A percentile compares a stretch with the other conserved stretches of the same genome.
These are phyloP conservation scores for Sanghuangporus weigelae DNA, from an alignment of 1,284 basidiomycete genomes.

Conservation along the genomic window DNA sequence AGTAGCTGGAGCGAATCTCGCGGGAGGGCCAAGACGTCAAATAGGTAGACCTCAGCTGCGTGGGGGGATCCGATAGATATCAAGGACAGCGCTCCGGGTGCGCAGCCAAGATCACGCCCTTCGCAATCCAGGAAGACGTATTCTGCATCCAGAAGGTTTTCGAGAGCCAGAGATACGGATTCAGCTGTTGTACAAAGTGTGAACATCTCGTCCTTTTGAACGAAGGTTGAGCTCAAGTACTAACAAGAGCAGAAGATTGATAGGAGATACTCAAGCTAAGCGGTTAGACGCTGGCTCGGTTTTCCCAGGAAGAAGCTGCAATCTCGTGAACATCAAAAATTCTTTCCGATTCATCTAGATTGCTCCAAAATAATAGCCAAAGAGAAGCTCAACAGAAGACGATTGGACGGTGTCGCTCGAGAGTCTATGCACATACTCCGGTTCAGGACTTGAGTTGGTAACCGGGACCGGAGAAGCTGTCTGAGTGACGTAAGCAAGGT, in stretches of 20 bases:
- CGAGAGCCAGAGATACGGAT: constrained; percentile 5
- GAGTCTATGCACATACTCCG: too few species aligned
- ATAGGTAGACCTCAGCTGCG: constrained; percentile 35
- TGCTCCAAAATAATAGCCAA: too few species aligned
- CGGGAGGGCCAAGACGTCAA: constrained; percentile 34
- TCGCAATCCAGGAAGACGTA: constrained; percentile 33
- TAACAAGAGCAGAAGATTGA: too few species aligned
- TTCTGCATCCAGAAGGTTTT: constrained; percentile 23
- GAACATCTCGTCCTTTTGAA: neutral
- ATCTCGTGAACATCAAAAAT: too few species aligned
- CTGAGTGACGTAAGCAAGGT: neutral
- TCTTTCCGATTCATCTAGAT: too few species aligned
- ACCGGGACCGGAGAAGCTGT: too few species aligned
- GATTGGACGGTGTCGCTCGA: too few species aligned
- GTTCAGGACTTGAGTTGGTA: too few species aligned
- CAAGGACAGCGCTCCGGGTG: constrained; percentile 35
- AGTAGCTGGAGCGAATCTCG: constrained; percentile 27
- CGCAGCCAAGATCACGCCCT: constrained; percentile 34
- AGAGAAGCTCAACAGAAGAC: too few species aligned
- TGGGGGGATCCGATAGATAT: constrained; percentile 36
- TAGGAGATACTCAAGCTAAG: too few species aligned
- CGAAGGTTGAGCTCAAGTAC: neutral
- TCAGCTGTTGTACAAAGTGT: constrained; percentile 3
- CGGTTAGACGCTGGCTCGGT: too few species aligned
- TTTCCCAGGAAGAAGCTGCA: too few species aligned